Evolutionary conservation across 116 monocot genomes (phyloP).

Genomic region (Zostera marina): DNA sequence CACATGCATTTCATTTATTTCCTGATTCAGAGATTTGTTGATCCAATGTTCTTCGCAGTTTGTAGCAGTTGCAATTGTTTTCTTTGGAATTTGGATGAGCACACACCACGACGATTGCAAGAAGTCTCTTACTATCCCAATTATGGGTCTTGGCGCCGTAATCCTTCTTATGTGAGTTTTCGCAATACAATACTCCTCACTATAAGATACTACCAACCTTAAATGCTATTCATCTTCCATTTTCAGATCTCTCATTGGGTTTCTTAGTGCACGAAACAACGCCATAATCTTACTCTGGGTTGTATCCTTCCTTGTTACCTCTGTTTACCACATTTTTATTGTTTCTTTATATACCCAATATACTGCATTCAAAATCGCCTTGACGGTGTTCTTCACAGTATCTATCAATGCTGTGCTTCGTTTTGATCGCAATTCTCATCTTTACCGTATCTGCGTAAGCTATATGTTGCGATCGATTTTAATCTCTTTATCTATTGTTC

Average conservation of each 20-base stretch:
- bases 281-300: slow-evolving; percentile 48
- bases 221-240: not conserved
- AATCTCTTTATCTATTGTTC: not conserved
- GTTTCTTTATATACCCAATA: not conserved
- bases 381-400: slow-evolving; percentile 54
- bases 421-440: slow-evolving; percentile 74
- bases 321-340: not conserved
- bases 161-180: slow-evolving; percentile 69
- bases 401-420: slow-evolving; percentile 52
- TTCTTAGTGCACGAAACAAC: slow-evolving; percentile 75
- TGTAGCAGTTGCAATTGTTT: slow-evolving; percentile 52
- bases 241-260: slow-evolving; percentile 87
- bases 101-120: slow-evolving; percentile 75
- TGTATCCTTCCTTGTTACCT: slow-evolving; percentile 49
- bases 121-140: slow-evolving; percentile 68
- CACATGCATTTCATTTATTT: too few relatives aligned
- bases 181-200: not conserved
- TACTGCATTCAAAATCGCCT: slow-evolving; percentile 15
- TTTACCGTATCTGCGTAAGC: slow-evolving; percentile 94
- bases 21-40: too few relatives aligned
- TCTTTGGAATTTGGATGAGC: slow-evolving; percentile 93
- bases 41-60: slow-evolving; percentile 19
- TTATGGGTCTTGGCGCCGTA: slow-evolving; percentile 63
- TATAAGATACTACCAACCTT: slow-evolving; percentile 2
- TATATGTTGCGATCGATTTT: not conserved